Base-by-base conservation (phyloP, 2,329 filamentous ascomycete genomes). In the Aspergillus chevalieri region DNA sequence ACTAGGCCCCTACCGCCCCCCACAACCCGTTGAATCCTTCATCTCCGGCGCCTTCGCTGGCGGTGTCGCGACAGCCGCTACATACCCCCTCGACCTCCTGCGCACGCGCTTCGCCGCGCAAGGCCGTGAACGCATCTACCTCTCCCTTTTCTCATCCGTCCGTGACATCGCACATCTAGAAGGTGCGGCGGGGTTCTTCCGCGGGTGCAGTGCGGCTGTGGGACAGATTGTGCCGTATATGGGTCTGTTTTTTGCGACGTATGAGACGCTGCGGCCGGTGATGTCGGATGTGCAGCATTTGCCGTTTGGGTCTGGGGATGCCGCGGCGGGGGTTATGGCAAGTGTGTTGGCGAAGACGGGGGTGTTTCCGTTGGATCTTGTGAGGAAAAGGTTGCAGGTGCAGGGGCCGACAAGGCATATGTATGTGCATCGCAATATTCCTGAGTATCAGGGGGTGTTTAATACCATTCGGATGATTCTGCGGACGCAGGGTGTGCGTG, bases 81-180 rank as follows among this genome's bases (percentile, higher is more conserved):
- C 93, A 49, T 98, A 98, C 71, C 93, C 93, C 19, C 81, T 97
- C 47, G 93, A 98, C 70, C 80, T 98, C 10, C 78, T 98, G 36
- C 84, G 93, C 50, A 98, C 93, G 34, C 85, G 93, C 4, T 98
- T 98, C 69, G 93, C 93, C n/a, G 93, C 93, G 0, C 92, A 97
- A 71, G 92, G 92, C 8, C 84, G 71, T 54, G 77, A 89, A 50
- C 83, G 81, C 44, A 80, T 97, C n/a, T 97, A 98, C 67, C 60
- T 72, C 1, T 88, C 85, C 3, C 76, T 98, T 14, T 60, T 78
- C 17, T 73, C 78, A 14, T 89, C 89, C 2, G 65, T 97, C 6
- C 70, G 74, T 42, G 83, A 89, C 19, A 98, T 98, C 58, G 74
- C 77, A 14, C 76, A 76, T 3, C 78, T 87, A 52, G 93, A 98